These are phyloP conservation scores for Candida berthetii DNA, from an alignment of 805 yeast genomes.

Conservation along the genomic window DNA sequence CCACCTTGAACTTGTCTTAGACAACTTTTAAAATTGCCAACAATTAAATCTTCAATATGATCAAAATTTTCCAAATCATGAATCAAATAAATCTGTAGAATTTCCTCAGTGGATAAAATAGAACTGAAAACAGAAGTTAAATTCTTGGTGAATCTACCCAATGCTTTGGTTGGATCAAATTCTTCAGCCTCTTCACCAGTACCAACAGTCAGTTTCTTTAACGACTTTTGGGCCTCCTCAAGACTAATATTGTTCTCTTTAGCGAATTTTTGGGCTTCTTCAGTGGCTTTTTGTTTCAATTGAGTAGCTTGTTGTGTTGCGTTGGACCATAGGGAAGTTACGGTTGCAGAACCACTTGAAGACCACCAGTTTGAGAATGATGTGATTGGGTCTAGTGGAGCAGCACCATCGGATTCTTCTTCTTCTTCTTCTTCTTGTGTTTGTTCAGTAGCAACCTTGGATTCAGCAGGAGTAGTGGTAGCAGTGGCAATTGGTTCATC, in stretches of 20 bases:
- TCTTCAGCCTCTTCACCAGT: constrained; percentile 7
- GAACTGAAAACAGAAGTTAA: constrained; percentile 32
- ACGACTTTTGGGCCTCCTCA: constrained; percentile 22
- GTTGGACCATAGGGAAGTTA: constrained; percentile 62
- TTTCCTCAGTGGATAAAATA: constrained; percentile 35
- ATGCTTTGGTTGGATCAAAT: constrained; percentile 12
- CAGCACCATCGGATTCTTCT: constrained; percentile 16
- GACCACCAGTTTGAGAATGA: constrained; percentile 75
- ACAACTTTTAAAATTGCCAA: constrained; percentile 51
- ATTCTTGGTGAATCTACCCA: constrained; percentile 22
- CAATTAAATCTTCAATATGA: constrained; percentile 39
- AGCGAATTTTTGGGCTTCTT: constrained; percentile 21
- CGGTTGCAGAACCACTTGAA: constrained; percentile 58
- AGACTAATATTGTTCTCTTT: constrained; percentile 24
- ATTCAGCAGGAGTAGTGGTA: background rate
- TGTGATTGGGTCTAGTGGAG: constrained; percentile 47
- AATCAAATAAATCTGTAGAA: constrained; percentile 55
- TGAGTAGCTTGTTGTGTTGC: constrained; percentile 43
- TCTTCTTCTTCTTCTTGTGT: constrained; percentile 8
- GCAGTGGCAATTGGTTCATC: constrained; percentile 5
- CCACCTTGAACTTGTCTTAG: constrained; percentile 78
- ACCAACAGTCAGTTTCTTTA: constrained; percentile 24
- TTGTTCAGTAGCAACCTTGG: background rate
- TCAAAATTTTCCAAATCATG: constrained; percentile 58
- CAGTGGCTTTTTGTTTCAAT: constrained; percentile 32